Evolutionary conservation across 2,329 filamentous ascomycete species (phyloP).

Genomic region (Ophiostoma ulmi): DNA sequence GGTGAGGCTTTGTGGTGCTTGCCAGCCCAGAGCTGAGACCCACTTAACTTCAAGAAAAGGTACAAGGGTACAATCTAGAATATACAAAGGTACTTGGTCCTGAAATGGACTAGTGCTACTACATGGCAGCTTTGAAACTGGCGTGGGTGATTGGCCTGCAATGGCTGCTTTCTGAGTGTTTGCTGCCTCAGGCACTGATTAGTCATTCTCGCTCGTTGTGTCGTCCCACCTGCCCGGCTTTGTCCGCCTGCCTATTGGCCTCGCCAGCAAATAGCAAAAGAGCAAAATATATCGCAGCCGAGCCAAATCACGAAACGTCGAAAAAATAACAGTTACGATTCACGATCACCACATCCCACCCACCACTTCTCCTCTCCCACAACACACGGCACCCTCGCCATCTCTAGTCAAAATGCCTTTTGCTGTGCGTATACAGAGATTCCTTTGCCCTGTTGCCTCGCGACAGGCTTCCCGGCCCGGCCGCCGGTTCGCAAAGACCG

Average conservation of each 20-base stretch:
- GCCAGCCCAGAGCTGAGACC: neutral
- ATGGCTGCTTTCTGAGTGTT: neutral
- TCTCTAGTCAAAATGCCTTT: neutral
- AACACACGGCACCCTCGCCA: neutral
- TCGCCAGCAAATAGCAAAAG: slow-evolving; percentile 15
- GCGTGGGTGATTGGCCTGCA: slow-evolving; percentile 27
- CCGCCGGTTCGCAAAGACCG: neutral
- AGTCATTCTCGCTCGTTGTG: neutral
- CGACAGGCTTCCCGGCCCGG: neutral
- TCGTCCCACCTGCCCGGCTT: slow-evolving; percentile 30
- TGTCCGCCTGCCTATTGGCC: slow-evolving; percentile 29
- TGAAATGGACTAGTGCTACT: neutral
- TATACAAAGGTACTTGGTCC: neutral
- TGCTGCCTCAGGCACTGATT: slow-evolving; percentile 20
- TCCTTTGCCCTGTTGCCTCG: neutral
- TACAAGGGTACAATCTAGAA: slow-evolving; percentile 2
- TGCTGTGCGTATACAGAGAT: neutral
- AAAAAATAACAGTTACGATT: neutral
- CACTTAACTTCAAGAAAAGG: neutral
- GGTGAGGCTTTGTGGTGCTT: neutral
- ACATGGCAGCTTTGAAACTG: slow-evolving; percentile 23
- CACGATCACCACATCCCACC: neutral
- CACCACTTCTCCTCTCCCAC: neutral
- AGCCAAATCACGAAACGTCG: slow-evolving; percentile 8
- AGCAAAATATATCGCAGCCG: slow-evolving; percentile 30